Evolutionary conservation across 2,329 filamentous ascomycete species (phyloP), one percentile per base, ranked within the genome.

Genomic region (Clonostachys rosea): DNA sequence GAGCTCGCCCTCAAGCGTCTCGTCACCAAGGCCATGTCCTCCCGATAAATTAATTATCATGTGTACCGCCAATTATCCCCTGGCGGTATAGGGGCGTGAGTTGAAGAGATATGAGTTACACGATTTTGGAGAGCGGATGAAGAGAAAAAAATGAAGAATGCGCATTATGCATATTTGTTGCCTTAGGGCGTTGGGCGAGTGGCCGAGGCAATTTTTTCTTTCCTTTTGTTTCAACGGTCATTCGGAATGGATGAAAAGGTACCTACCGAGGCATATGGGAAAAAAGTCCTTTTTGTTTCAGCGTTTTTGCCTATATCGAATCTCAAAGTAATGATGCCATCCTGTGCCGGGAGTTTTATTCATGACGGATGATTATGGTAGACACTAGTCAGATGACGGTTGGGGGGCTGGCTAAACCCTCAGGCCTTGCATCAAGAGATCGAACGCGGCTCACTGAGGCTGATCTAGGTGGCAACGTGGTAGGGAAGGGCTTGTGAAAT

Each of bases 21-120:
- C 60, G 91, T 99, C 63, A 99, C 94, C 75, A 99, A 97, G 87
- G 91, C 89, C 63, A 95, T 95, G 89, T 85, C 89, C 56, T 91
- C 89, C 66, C 86, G 89, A 74, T 95, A 91, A 84, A 66, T 59
- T 52, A 46, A 53, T 50, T 16, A n/a, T 24, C 20, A 33, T n/a
- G 14, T 20, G 20, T 43, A 30, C 24, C 24, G 24, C 37, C 17
- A n/a, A n/a, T 40, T 40, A 40, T 14, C 11, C n/a, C 8, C 11
- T 40, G 37, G n/a, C n/a, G n/a, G 37, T 18, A n/a, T n/a, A 40
- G 37, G 17, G 17, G 37, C 17, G n/a, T n/a, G 37, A 10, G 24
- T 30, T 30, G 24, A 20, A 30, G 24, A 18, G 36, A n/a, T 39
- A 39, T n/a, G 17, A 39, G 14, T 18, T 11, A 14, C 36, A 18